These are phyloP conservation scores for Aspergillus ruber DNA, from an alignment of 2,329 filamentous ascomycete species.

Conservation along the genomic window DNA sequence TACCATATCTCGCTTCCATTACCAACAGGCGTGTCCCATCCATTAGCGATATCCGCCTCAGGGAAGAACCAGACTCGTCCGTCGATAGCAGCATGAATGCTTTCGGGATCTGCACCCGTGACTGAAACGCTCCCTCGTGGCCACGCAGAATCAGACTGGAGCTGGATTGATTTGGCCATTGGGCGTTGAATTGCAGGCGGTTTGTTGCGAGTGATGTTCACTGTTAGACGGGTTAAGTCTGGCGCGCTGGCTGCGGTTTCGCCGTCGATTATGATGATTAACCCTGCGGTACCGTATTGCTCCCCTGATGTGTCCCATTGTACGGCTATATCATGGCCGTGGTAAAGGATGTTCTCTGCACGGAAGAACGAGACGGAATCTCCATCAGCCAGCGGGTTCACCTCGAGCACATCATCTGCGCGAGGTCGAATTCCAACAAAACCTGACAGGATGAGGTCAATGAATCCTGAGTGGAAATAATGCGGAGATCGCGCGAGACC, in stretches of 20 bases:
- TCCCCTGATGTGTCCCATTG: slow-evolving; percentile 32
- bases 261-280: slow-evolving; percentile 12
- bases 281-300: slow-evolving; percentile 7
- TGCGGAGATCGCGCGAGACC: slow-evolving; percentile 38
- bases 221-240: slow-evolving; percentile 6
- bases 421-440: slow-evolving; percentile 38
- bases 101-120: slow-evolving; percentile 1
- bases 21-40: slow-evolving; percentile 14
- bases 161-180: slow-evolving; percentile 11
- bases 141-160: slow-evolving; percentile 3
- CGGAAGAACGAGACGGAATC: slow-evolving; percentile 34
- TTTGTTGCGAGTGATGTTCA: slow-evolving; percentile 1
- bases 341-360: slow-evolving; percentile 36
- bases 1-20: slow-evolving; percentile 15
- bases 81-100: slow-evolving; percentile 13
- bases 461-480: slow-evolving; percentile 43
- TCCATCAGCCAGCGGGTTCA: slow-evolving; percentile 34
- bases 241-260: slow-evolving; percentile 6
- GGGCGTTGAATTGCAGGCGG: slow-evolving; percentile 8
- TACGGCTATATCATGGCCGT: slow-evolving; percentile 36
- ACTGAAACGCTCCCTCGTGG: slow-evolving; percentile 12
- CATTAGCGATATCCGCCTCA: slow-evolving; percentile 9
- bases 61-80: slow-evolving; percentile 15
- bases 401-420: slow-evolving; percentile 32
- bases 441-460: slow-evolving; percentile 37